Evolutionary conservation across 2,329 filamentous ascomycete genomes (phyloP).

Genomic region (Talaromyces sp.): DNA sequence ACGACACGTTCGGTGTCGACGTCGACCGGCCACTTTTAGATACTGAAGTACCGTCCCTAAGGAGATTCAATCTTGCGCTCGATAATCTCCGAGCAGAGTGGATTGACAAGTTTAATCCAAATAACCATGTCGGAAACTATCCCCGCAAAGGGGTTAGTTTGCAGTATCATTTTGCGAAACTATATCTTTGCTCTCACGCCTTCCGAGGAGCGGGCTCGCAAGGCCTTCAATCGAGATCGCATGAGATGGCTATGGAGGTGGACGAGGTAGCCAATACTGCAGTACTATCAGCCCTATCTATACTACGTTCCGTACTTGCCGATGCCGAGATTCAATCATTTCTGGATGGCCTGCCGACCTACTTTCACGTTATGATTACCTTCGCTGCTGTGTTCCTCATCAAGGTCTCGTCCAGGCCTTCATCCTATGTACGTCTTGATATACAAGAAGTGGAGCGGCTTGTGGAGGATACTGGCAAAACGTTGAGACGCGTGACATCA

Average conservation of each 20-base stretch:
- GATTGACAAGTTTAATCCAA: constrained; percentile 23
- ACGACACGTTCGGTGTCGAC: constrained; percentile 33
- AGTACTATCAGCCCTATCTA: constrained; percentile 34
- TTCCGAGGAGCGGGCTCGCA: constrained; percentile 32
- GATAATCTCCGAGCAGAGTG: constrained; percentile 22
- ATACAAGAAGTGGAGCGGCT: neutral
- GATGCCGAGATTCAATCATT: constrained; percentile 35
- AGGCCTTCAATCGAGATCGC: constrained; percentile 22
- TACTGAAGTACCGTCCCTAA: constrained; percentile 20
- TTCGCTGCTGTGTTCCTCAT: constrained; percentile 40
- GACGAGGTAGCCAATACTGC: constrained; percentile 38
- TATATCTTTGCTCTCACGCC: constrained; percentile 47
- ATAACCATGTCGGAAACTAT: constrained; percentile 42
- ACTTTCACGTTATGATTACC: constrained; percentile 41
- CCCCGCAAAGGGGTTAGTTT: constrained; percentile 45
- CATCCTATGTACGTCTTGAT: constrained; percentile 22
- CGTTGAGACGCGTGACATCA: constrained; percentile 23
- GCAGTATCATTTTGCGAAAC: constrained; percentile 47
- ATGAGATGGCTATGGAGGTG: constrained; percentile 24
- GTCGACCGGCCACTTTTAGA: constrained; percentile 24
- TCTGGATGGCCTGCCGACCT: constrained; percentile 36
- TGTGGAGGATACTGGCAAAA: neutral
- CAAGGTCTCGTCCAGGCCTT: constrained; percentile 35
- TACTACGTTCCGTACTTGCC: constrained; percentile 32
- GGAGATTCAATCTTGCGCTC: constrained; percentile 17